Evolutionary conservation across 805 yeast genomes (phyloP).

Genomic region (Monosporozyma aerobia): DNA sequence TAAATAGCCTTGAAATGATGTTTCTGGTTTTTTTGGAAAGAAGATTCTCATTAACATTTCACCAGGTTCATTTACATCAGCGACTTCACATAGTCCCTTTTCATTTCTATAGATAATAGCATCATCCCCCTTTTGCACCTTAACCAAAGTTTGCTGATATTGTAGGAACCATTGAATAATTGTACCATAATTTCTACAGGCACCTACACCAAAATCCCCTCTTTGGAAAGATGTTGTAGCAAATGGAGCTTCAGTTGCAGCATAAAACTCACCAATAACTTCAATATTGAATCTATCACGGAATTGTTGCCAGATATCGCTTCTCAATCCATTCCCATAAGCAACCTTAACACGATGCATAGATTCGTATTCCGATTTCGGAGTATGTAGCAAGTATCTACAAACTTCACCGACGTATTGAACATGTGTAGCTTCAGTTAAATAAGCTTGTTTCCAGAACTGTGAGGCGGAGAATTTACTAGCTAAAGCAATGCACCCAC

Average conservation of each 20-base stretch:
- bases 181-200: conserved; percentile 72
- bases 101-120: conserved; percentile 62
- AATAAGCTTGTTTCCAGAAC: conserved; percentile 82
- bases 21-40: conserved; percentile 53
- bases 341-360: conserved; percentile 59
- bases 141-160: conserved; percentile 51
- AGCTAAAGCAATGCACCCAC: conserved; percentile 70
- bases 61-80: conserved; percentile 64
- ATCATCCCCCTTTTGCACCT: conserved; percentile 75
- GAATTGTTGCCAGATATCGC: conserved; percentile 79
- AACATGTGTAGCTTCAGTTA: conserved; percentile 64
- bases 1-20: conserved; percentile 81
- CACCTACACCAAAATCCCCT: conserved; percentile 78
- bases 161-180: conserved; percentile 44
- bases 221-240: conserved; percentile 74
- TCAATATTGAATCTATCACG: conserved; percentile 66
- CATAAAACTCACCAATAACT: conserved; percentile 83
- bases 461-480: conserved; percentile 74
- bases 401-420: conserved; percentile 96
- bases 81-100: conserved; percentile 48
- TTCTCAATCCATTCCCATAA: conserved; percentile 83
- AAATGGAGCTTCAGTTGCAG: conserved; percentile 86
- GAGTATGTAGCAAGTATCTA: conserved; percentile 65
- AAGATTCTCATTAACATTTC: conserved; percentile 74
- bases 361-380: conserved; percentile 55